Percentiles rank a stretch among this genome's conserved stretches.
phyloP scores from a whole-genome alignment of 345 rosid genomes.

The Triadica sebifera region DNA sequence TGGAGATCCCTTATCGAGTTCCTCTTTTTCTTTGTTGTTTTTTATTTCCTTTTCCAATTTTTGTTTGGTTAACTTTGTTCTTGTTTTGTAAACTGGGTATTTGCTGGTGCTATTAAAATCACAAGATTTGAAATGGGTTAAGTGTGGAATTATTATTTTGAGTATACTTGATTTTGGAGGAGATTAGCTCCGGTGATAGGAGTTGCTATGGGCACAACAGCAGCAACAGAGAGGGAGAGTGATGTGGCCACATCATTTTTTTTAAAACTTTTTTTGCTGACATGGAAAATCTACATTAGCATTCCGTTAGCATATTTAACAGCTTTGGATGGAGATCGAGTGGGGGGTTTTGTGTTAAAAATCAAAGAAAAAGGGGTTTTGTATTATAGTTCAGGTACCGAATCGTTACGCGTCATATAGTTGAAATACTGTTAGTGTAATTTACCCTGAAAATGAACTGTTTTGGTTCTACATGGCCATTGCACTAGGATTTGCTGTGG shows the following conservation, averaged over 20 bases:
- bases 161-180: background rate
- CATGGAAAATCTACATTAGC: too few relatives aligned
- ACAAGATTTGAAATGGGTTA: slow-evolving; percentile 4
- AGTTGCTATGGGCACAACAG: too few relatives aligned
- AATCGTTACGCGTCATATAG: too few relatives aligned
- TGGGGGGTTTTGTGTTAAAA: too few relatives aligned
- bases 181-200: slow-evolving; percentile 35
- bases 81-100: background rate
- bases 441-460: background rate
- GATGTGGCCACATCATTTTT: too few relatives aligned
- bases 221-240: too few relatives aligned
- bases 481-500: background rate
- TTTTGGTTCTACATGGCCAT: background rate
- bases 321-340: too few relatives aligned
- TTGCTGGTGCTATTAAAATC: slow-evolving; percentile 2
- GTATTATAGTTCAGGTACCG: too few relatives aligned
- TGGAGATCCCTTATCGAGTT: slow-evolving; percentile 89
- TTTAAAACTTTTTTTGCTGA: too few relatives aligned
- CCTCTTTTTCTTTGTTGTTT: slow-evolving; percentile 36
- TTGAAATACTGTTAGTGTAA: too few relatives aligned
- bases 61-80: background rate
- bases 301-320: too few relatives aligned
- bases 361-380: too few relatives aligned
- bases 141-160: background rate
- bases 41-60: background rate